Conservation (phyloP, 2,329 filamentous ascomycete genomes). For the Penicillium sp. region DNA sequence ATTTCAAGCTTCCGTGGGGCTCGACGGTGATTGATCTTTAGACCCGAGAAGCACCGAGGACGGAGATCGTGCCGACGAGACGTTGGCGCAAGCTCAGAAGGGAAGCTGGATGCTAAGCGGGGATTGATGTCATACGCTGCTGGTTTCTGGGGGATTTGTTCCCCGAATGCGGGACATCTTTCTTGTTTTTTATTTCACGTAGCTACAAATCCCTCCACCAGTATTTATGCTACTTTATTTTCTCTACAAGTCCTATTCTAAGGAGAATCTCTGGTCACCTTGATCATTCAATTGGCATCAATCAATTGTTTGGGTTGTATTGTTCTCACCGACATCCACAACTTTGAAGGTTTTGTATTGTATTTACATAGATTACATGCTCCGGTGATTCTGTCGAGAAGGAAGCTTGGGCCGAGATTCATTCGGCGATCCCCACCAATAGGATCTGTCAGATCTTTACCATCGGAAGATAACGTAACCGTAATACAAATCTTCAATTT, state of each 20-base stretch:
- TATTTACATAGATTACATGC: not conserved
- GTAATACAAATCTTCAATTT: not conserved
- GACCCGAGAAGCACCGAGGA: conserved; percentile 26
- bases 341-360: not conserved
- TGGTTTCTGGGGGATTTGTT: not conserved
- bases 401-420: not conserved
- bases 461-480: not conserved
- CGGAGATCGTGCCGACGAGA: conserved; percentile 13
- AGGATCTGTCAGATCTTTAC: not conserved
- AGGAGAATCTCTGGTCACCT: not conserved
- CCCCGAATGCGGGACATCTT: not conserved
- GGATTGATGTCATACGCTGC: conserved; percentile 15
- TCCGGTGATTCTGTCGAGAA: not conserved
- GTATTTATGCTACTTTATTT: not conserved
- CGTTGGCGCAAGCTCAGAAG: conserved; percentile 3
- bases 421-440: not conserved
- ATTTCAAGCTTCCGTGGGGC: not conserved
- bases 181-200: not conserved
- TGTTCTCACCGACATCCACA: not conserved
- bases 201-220: not conserved
- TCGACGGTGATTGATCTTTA: conserved; percentile 24
- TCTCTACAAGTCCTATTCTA: not conserved
- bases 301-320: not conserved
- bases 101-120: conserved; percentile 6
- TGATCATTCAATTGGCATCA: not conserved